These are phyloP conservation scores for Claviceps lovelessii DNA, from an alignment of 2,329 filamentous ascomycete genomes.

Conservation along the genomic window DNA sequence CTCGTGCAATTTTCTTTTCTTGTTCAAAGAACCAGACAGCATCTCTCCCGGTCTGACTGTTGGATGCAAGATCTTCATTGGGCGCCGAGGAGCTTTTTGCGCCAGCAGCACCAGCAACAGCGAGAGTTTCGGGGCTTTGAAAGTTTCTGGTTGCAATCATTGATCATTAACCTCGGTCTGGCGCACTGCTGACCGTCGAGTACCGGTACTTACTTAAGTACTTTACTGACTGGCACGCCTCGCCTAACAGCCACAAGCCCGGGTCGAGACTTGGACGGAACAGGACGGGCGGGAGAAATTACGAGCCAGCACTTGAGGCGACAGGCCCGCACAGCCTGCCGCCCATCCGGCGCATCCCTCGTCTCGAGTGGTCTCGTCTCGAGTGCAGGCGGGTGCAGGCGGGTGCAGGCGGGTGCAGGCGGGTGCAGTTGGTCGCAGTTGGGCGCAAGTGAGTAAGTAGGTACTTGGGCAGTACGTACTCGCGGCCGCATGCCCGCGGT, in stretches of 20 bases:
- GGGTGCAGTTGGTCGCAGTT: neutral
- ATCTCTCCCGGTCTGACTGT: neutral
- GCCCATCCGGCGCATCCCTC: constrained; percentile 1
- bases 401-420: neutral
- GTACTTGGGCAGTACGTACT: neutral
- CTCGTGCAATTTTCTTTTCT: neutral
- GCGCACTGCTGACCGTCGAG: neutral
- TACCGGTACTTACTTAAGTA: no score
- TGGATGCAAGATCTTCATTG: neutral
- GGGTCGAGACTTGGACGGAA: neutral
- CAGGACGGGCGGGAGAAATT: neutral
- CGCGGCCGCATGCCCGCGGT: neutral
- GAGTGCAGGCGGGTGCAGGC: neutral
- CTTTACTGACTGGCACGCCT: neutral
- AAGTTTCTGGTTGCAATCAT: no score
- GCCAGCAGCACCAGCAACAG: neutral
- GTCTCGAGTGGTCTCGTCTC: neutral
- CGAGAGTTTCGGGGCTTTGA: neutral
- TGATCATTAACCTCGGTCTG: neutral
- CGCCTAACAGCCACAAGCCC: neutral
- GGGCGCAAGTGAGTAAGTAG: no score
- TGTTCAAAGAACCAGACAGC: neutral
- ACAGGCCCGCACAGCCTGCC: neutral
- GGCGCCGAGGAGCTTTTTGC: neutral
- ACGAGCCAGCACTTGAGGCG: neutral